Conservation (phyloP, 345 rosid species). For the Eucalyptus pauciflora region DNA sequence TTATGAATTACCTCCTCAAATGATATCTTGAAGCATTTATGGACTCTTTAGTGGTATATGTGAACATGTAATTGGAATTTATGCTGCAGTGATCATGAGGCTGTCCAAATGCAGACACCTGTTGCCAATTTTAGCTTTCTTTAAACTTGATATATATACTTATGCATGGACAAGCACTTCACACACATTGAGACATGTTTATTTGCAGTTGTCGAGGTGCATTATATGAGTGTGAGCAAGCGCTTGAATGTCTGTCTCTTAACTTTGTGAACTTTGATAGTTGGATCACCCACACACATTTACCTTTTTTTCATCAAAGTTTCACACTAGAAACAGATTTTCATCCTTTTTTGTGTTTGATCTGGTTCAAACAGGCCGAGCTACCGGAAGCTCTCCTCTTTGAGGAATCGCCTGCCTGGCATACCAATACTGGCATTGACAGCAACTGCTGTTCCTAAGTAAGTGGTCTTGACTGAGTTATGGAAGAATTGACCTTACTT, state of each 20-base stretch:
- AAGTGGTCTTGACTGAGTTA: conserved; percentile 7
- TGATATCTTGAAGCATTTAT: background rate
- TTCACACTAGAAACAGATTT: background rate
- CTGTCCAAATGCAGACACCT: background rate
- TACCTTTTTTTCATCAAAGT: background rate
- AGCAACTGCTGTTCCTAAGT: conserved; percentile 97
- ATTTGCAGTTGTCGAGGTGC: background rate
- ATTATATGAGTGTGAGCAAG: background rate
- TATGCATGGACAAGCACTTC: background rate
- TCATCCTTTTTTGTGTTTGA: background rate
- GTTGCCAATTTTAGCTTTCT: background rate
- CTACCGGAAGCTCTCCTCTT: conserved; percentile 80
- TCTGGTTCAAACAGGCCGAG: conserved; percentile 45
- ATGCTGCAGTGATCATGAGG: background rate
- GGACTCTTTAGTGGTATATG: background rate
- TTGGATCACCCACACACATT: background rate
- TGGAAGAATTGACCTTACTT: background rate
- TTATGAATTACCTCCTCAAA: background rate
- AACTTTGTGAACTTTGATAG: background rate
- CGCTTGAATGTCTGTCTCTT: background rate
- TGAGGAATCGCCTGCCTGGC: conserved; percentile 62
- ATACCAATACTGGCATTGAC: conserved; percentile 88
- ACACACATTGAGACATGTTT: background rate
- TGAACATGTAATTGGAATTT: background rate
- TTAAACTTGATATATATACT: background rate